Conservation (phyloP, 2,329 filamentous ascomycete genomes). For the Lecanosticta acicola region DNA sequence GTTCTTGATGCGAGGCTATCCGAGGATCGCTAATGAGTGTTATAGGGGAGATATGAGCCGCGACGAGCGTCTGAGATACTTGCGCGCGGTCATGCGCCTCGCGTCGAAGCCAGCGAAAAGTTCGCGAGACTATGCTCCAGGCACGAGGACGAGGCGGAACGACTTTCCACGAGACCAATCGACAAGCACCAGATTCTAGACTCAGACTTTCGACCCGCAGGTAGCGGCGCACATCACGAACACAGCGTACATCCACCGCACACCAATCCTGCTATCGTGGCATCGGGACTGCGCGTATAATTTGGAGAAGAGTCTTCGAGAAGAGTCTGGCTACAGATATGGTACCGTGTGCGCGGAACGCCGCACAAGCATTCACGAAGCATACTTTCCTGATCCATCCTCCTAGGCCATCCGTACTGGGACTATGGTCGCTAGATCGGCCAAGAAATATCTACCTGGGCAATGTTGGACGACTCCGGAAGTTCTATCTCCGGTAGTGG, state of each 20-base stretch:
- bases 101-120: slow-evolving; percentile 12
- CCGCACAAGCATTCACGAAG: slow-evolving; percentile 33
- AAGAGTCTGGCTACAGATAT: slow-evolving; percentile 13
- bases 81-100: slow-evolving; percentile 17
- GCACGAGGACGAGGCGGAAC: slow-evolving; percentile 17
- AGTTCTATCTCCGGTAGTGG: slow-evolving; percentile 33
- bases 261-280: slow-evolving; percentile 12
- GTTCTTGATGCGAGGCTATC: too few species aligned
- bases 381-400: slow-evolving; percentile 30
- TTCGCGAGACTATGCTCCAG: slow-evolving; percentile 11
- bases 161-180: slow-evolving; percentile 9
- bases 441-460: slow-evolving; percentile 36
- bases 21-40: neutral
- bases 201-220: neutral
- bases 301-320: slow-evolving; percentile 33
- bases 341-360: slow-evolving; percentile 14
- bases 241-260: slow-evolving; percentile 8
- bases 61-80: slow-evolving; percentile 13
- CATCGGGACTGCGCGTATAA: slow-evolving; percentile 16
- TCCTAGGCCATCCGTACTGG: slow-evolving; percentile 40
- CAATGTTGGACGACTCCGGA: slow-evolving; percentile 49
- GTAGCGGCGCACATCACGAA: slow-evolving; percentile 14
- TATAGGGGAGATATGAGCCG: slow-evolving; percentile 18
- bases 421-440: slow-evolving; percentile 46
- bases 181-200: neutral